Evolutionary conservation across 306 rosid species (phyloP), one percentile per base, ranked within the genome.

Genomic region (Castanea sativa): DNA sequence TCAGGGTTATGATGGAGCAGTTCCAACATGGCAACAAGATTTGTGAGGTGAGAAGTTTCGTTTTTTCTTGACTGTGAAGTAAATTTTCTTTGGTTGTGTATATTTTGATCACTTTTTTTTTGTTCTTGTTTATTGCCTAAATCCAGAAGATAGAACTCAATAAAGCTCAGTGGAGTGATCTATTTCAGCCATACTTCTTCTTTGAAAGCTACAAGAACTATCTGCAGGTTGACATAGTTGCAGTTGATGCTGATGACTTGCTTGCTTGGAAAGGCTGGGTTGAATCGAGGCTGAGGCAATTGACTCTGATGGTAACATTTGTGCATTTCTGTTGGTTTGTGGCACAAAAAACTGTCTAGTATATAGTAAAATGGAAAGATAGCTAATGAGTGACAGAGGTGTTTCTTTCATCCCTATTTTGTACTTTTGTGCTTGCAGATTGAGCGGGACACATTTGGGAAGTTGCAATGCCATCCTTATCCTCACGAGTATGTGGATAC

Each of bases 261-360:
- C 97, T 91, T 3, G 80, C 87, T 9, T 94, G 97, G 99, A 94
- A 89, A 82, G 99, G 99, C 68, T 94, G 99, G 99, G 97, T 94
- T 70, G 99, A 92, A 84, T 94, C 99, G 60, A 91, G 97, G 76
- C 88, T 94, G 79, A 90, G 97, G 73, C 93, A 91, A 81, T 90
- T 94, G 82, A 94, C 92, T 69, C 75, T 88, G 79, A 85, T 83
- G 91, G 87, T 86, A 81, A 72, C 21, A 16, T 60, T 16, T 2
- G 4, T 77, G 55, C 27, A 18, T 14, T 77, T 69, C 16, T 75
- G 5, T 20, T 51, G 65, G 74, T 38, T 19, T 32, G 9, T 32
- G 23, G 23, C 51, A 35, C n/a, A 67, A 67, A 60, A 60, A 60
- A 23, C 25, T 60, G 7, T 33, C 16, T 35, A 35, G 72, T 35